Evolutionary conservation across 495 filamentous ascomycete genomes (phyloP), one percentile per base, ranked within the genome.

Genomic region (Penicillium odoratum): DNA sequence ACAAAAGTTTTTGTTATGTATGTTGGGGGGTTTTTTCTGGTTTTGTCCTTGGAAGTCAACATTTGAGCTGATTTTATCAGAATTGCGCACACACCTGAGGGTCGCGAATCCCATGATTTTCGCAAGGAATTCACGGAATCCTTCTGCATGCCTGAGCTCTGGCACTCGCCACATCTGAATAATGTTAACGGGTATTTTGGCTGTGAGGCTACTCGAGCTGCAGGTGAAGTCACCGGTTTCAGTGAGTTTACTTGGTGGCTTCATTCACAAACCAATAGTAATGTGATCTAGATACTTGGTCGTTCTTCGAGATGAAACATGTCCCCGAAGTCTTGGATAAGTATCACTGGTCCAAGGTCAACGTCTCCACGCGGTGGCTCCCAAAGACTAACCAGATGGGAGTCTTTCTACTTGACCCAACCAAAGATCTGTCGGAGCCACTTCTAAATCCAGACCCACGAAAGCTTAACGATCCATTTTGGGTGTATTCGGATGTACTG

Each of bases 361-460:
- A 49, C 16, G 33, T 59, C 16, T 63, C 58, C 34, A 59, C 56
- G 3, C 29, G 60, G 36, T 56, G 56, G 55, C 3, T 44, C 1
- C n/a, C 31, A 11, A 47, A 38, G 1, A 48, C 47, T 8, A 52
- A 57, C 2, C 69, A 69, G 40, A 76, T 71, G 0, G 57, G 63
- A 1, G 45, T 78, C 10, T 46, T 78, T 4, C 28, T 70, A 18
- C 75, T 78, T 48, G 74, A 77, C 51, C 67, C 64, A 2, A 33
- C 21, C 25, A 11, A 53, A 2, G 36, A 53, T 44, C 25, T 50
- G 2, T 21, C 21, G 4, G 8, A 21, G 3, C 36, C 46, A 6
- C 30, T 56, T 9, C 21, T 43, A 0, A 47, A 55, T 3, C 26
- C 53, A 6, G 28, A 10, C 11, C 43, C 51, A 6, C 15, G 42